These are phyloP conservation scores for Asterella californica DNA, from an alignment of 225 moss, liverwort and hornwort species.

Conservation along the genomic window DNA sequence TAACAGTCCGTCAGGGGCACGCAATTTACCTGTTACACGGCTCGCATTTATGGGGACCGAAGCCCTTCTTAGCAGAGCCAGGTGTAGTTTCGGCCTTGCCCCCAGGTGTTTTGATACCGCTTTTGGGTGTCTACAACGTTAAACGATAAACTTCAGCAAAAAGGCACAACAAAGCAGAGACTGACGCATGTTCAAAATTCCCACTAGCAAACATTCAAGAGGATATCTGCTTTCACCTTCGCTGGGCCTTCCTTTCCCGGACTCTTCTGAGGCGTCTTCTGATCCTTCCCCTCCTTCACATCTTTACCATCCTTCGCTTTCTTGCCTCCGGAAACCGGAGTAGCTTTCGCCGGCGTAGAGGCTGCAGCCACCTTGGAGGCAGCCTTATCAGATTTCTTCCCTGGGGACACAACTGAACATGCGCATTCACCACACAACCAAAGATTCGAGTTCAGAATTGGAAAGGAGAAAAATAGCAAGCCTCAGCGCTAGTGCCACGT, in stretches of 20 bases:
- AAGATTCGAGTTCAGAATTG: background rate
- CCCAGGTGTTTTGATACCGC: conserved; percentile 17
- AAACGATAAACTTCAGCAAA: background rate
- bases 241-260: conserved; percentile 23
- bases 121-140: conserved; percentile 31
- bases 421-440: background rate
- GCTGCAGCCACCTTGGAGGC: conserved; percentile 8
- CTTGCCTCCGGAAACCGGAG: background rate
- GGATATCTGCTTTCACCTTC: conserved; percentile 21
- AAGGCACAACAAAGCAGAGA: background rate
- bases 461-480: background rate
- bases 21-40: conserved; percentile 41
- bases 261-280: conserved; percentile 33
- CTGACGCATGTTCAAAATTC: too few relatives aligned
- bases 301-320: conserved; percentile 18
- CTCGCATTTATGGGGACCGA: conserved; percentile 35
- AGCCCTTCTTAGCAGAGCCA: conserved; percentile 35
- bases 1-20: too few relatives aligned
- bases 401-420: conserved; percentile 26
- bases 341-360: background rate
- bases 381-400: conserved; percentile 34
- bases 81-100: conserved; percentile 11
- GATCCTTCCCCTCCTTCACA: background rate
- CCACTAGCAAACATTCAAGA: background rate
- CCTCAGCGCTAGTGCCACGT: background rate